Percentiles rank a stretch among this genome's conserved stretches.
Conservation (phyloP, 305 asterid genomes). For the Fraxinus nigra region DNA sequence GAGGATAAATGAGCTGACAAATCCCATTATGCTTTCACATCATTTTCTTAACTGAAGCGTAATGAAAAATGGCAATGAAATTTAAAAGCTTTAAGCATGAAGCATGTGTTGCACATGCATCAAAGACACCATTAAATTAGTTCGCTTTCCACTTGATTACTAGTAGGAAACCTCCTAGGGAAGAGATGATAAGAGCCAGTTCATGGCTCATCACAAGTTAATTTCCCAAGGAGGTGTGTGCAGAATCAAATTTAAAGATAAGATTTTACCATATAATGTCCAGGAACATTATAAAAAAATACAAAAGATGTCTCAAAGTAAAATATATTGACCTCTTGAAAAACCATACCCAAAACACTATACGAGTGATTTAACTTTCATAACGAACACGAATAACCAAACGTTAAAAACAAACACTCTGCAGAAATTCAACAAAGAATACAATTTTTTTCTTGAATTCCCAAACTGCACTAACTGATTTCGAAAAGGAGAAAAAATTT, state of each 20-base stretch:
- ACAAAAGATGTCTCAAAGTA: not conserved
- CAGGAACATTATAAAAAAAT: not conserved
- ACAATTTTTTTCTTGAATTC: not conserved
- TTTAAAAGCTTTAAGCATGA: not conserved
- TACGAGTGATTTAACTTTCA: not conserved
- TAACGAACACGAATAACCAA: not conserved
- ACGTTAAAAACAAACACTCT: not conserved
- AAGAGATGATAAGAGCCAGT: not conserved
- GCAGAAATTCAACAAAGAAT: not conserved
- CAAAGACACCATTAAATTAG: not conserved
- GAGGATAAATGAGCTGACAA: not conserved
- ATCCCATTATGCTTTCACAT: not conserved
- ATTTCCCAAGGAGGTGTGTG: not conserved
- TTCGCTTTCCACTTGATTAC: not conserved
- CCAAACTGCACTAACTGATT: not conserved
- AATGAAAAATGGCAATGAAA: slow-evolving; percentile 10
- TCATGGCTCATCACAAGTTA: not conserved
- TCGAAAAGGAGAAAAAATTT: not conserved
- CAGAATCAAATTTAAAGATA: not conserved
- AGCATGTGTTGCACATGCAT: not conserved
- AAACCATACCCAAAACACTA: not conserved
- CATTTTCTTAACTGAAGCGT: not conserved
- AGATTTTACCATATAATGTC: not conserved
- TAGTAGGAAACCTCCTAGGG: not conserved
- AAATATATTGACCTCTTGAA: not conserved